A percentile compares a stretch with the other conserved stretches of the same genome.
Conservation (phyloP, 768 basidiomycete species). For the Tulasnella sp. region DNA sequence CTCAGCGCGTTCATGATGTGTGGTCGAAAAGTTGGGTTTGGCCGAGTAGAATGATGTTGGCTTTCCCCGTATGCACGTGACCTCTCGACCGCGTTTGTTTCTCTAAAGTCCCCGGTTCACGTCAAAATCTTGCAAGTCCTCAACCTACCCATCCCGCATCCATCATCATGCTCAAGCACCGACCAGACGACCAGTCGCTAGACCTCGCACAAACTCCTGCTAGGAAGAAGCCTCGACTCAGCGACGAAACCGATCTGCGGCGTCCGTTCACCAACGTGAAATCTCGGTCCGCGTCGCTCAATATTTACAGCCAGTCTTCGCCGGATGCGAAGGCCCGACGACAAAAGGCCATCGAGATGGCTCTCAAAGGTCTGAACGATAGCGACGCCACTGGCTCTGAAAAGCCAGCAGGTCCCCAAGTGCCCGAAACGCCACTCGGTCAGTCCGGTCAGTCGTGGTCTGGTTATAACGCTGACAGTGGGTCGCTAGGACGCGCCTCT, state of each 20-base stretch:
- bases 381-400: background rate
- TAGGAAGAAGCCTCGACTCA: background rate
- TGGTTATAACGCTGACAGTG: background rate
- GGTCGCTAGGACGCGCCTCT: background rate
- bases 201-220: background rate
- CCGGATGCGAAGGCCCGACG: background rate
- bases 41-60: background rate
- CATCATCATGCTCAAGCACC: background rate
- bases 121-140: background rate
- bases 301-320: background rate
- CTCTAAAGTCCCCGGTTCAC: background rate
- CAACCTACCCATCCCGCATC: background rate
- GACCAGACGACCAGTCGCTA: background rate
- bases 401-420: background rate
- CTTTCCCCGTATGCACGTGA: background rate
- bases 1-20: background rate
- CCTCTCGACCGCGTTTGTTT: background rate
- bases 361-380: background rate
- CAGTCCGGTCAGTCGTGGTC: background rate
- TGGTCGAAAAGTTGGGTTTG: background rate
- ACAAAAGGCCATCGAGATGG: constrained; percentile 1
- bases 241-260: background rate
- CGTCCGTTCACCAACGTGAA: background rate
- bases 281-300: background rate
- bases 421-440: background rate